Evolutionary conservation across 1,284 basidiomycete genomes (phyloP).

Genomic region (Cutaneotrichosporon cavernicola): DNA sequence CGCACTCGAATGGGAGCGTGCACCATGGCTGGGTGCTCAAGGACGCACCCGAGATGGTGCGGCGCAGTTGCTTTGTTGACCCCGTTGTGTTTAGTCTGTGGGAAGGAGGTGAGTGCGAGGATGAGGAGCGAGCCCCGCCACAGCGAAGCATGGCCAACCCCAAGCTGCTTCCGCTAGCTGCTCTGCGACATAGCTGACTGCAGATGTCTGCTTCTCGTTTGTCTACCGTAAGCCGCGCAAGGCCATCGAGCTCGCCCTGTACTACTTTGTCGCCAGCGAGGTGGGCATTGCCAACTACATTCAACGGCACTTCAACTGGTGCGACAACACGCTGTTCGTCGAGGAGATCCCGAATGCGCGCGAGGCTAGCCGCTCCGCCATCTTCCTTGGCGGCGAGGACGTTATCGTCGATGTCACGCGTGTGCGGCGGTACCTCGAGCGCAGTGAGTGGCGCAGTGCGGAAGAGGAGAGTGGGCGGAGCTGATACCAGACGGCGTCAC

Average conservation of each 20-base stretch:
- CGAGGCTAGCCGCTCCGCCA: constrained; percentile 58
- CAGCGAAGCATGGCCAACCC: no score
- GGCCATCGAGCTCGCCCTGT: constrained; percentile 74
- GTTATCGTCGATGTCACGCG: constrained; percentile 75
- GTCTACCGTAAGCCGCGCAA: constrained; percentile 65
- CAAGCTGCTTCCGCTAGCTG: background rate
- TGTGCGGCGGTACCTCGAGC: constrained; percentile 68
- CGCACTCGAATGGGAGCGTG: constrained; percentile 70
- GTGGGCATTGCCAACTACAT: constrained; percentile 81
- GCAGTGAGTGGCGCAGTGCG: constrained; percentile 21
- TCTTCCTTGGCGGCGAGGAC: constrained; percentile 77
- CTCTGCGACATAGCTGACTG: constrained; percentile 3
- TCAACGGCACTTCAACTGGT: constrained; percentile 67
- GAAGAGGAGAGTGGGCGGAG: constrained; percentile 22
- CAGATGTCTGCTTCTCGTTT: constrained; percentile 85
- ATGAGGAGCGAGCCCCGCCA: background rate
- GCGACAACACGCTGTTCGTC: constrained; percentile 81
- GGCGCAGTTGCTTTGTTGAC: constrained; percentile 80
- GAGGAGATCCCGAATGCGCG: constrained; percentile 77
- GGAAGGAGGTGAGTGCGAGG: constrained; percentile 67
- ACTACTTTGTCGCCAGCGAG: constrained; percentile 81
- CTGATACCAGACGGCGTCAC: constrained; percentile 63
- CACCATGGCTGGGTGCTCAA: constrained; percentile 64
- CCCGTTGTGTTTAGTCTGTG: constrained; percentile 78
- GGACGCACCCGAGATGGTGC: constrained; percentile 65